Conservation (phyloP, 2,329 filamentous ascomycete species). For the Verticillium isaacii region DNA sequence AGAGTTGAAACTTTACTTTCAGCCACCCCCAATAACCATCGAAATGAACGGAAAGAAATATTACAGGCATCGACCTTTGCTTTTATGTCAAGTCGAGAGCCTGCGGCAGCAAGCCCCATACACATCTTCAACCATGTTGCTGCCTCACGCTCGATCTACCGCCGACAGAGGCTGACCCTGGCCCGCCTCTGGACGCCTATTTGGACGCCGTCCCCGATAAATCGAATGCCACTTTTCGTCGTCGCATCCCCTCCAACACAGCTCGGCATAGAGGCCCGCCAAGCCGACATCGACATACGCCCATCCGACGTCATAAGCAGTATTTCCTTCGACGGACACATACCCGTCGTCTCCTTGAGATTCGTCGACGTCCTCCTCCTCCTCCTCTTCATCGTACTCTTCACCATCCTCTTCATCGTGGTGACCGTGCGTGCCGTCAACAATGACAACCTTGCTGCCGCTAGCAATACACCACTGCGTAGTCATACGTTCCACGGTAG, state of each 20-base stretch:
- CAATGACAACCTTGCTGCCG: not conserved
- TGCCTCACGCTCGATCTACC: not conserved
- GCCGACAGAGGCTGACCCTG: not conserved
- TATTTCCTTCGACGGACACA: not conserved
- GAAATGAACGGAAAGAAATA: no score
- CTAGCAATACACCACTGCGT: not conserved
- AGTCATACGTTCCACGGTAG: constrained; percentile 7
- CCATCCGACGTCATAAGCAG: not conserved
- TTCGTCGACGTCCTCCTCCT: not conserved
- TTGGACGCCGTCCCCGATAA: not conserved
- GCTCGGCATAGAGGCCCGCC: no score
- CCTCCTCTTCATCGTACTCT: not conserved
- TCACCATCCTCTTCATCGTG: not conserved
- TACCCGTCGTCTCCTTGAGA: not conserved
- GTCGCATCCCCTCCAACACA: no score
- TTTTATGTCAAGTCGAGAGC: no score
- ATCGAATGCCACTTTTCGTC: not conserved
- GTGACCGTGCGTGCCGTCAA: not conserved
- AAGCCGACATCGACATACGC: not conserved
- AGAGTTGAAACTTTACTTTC: no score
- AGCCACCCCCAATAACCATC: no score
- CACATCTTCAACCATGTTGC: no score
- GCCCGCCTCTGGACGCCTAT: not conserved
- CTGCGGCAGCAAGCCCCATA: no score
- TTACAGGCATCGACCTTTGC: no score